Evolutionary conservation across 2,329 filamentous ascomycete genomes (phyloP).

Genomic region (Nemania sp.): DNA sequence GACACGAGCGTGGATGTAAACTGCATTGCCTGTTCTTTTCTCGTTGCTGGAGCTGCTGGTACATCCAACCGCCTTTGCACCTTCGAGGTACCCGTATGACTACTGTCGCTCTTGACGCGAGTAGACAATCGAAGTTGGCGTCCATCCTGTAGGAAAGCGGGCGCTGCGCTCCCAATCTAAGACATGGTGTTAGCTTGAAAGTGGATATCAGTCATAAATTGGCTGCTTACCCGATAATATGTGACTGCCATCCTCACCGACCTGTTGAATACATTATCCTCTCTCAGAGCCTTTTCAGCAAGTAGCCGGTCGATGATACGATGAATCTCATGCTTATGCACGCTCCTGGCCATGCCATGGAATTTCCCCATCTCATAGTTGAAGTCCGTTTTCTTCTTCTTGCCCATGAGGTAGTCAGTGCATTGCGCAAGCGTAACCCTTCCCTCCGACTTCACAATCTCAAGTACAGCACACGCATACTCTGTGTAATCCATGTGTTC

Average conservation of each 20-base stretch:
- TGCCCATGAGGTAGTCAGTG: conserved; percentile 81
- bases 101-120: conserved; percentile 43
- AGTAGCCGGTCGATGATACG: conserved; percentile 80
- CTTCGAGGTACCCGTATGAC: conserved; percentile 40
- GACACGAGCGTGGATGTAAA: conserved; percentile 56
- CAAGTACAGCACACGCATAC: conserved; percentile 72
- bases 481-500: conserved; percentile 77
- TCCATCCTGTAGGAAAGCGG: conserved; percentile 49
- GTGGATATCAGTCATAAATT: background rate
- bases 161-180: conserved; percentile 49
- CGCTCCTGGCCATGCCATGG: conserved; percentile 69
- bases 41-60: conserved; percentile 41
- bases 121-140: conserved; percentile 50
- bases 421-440: conserved; percentile 78
- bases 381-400: conserved; percentile 59
- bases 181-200: conserved; percentile 31
- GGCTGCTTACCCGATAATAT: conserved; percentile 66
- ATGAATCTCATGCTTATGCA: conserved; percentile 78
- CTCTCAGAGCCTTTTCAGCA: conserved; percentile 72
- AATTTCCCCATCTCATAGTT: conserved; percentile 58
- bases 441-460: conserved; percentile 64
- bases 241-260: conserved; percentile 70
- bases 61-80: conserved; percentile 45
- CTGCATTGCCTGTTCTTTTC: conserved; percentile 25
- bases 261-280: conserved; percentile 69